Base-by-base conservation (phyloP, 192 early-diverging fungal genomes). In the Gamsiella multidivaricata region DNA sequence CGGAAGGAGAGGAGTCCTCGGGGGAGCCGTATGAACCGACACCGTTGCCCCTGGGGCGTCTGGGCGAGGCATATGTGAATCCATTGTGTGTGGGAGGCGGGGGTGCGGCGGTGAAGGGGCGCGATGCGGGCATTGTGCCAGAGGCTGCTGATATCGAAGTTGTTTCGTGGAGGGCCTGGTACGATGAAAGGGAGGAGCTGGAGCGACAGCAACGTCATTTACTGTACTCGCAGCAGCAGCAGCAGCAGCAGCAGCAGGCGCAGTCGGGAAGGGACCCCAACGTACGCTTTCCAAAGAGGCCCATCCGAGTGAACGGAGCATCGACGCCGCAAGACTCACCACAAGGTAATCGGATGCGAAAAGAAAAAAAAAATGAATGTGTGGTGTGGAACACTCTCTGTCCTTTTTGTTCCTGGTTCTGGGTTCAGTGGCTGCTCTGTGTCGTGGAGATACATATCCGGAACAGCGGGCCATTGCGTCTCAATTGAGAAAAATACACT, bases 141-240 rank as follows among this genome's bases (percentile, higher is more conserved):
- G 78, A 83, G 9, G 85, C 83, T 14, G 80, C 79, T 8, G 23
- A 73, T 5, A 84, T 86, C 18, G 82, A 83, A 20, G 26, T 86
- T 20, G 33, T 86, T 0, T 53, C 63, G 0, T 74, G 70, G 58
- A 69, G 78, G 39, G 55, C 63, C 49, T 86, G 79, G 69, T 69
- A 63, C 36, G 67, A 76, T 1, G 65, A 78, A 17, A 28, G 60
- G 31, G 65, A 78, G 41, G 66, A 22, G 7, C 31, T 28, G 7
- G 65, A 68, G n/a, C 41, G 65, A 2, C 61, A 56, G 45, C n/a
- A 36, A 18, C 64, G 73, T 3, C 56, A 60, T 12, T 7, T 15
- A 41, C 39, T 41, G 39, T 14, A 41, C 8, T 18, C 9, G 45
- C 50, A 64, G 29, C 56, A 39, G 28, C 67, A 60, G 49, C 18